Evolutionary conservation across 2,329 filamentous ascomycete species (phyloP), one percentile per base, ranked within the genome.

Genomic region (Colletotrichum sp.): DNA sequence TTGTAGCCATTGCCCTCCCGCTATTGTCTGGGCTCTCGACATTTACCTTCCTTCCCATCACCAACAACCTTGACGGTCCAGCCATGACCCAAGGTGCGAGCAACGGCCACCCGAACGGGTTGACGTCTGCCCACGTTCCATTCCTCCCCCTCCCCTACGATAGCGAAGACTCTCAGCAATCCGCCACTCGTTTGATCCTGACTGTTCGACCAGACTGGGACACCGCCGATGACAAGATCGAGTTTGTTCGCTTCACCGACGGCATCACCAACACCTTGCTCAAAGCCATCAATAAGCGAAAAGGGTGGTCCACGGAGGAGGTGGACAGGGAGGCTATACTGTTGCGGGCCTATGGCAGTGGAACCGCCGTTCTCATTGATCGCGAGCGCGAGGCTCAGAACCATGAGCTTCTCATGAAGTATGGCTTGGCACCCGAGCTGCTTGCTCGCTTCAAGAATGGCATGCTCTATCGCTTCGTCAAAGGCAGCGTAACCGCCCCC

Each of bases 211-310:
- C 96, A 13, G 92, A 98, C 80, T 99, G 97, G 97, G 90, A 92
- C 79, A 90, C 90, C 64, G 88, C 91, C 43, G 92, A 93, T 78
- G 94, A 94, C 73, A 91, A 93, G 58, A 90, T 99, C 80, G 93
- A 97, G 81, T 95, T 99, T 82, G 90, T 95, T 79, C 93, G 94
- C 78, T 99, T 99, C 88, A 99, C 96, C 52, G 97, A 99, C 82
- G 97, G 97, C 82, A 99, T 99, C 86, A 99, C 97, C 79, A 99
- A 99, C 86, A 99, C 96, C 66, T 88, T 96, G 65, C 89, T 96
- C 78, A 96, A 96, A 84, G 93, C 93, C n/a, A 86, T 94, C 82
- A 95, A 95, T 83, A 91, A 89, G 79, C 89, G 88, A 30, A 84
- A 87, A 1, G 95, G 94, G 66, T 88, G 94, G 79, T 93, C 94